phyloP scores from a whole-genome alignment of 1,284 basidiomycete genomes.

The Agroathelia rolfsii region DNA sequence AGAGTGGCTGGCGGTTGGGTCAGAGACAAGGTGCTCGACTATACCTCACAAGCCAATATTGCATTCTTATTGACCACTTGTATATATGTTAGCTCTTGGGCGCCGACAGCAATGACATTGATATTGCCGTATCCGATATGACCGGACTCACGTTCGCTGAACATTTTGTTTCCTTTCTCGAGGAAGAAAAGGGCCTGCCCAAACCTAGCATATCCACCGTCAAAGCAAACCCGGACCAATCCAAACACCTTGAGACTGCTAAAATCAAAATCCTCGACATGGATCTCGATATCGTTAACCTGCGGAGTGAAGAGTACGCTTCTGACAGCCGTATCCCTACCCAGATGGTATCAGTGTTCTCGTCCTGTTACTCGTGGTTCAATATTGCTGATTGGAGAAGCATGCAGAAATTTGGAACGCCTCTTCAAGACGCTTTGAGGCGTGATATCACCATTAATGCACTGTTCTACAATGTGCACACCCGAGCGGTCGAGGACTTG shows the following conservation, averaged over 20 bases:
- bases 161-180: conserved; percentile 64
- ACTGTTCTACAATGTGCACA: conserved; percentile 94
- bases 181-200: conserved; percentile 32
- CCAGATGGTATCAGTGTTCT: conserved; percentile 55
- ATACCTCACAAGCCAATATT: too few species aligned
- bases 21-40: conserved; percentile 91
- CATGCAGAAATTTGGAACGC: conserved; percentile 81
- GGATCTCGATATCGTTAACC: conserved; percentile 91
- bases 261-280: conserved; percentile 78
- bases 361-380: conserved; percentile 2
- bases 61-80: conserved; percentile 18
- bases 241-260: conserved; percentile 96
- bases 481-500: conserved; percentile 81
- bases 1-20: conserved; percentile 96
- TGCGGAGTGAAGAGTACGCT: conserved; percentile 89
- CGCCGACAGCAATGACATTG: conserved; percentile 83
- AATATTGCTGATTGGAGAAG: conserved; percentile 5
- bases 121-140: conserved; percentile 83
- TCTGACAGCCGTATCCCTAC: conserved; percentile 84
- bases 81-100: conserved; percentile 67
- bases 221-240: conserved; percentile 93
- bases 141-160: conserved; percentile 90
- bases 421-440: conserved; percentile 82
- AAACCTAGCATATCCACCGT: conserved; percentile 71
- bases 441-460: conserved; percentile 96